Conservation (phyloP, 352 stramenopile species). For the Poterioochromonas sp. region DNA sequence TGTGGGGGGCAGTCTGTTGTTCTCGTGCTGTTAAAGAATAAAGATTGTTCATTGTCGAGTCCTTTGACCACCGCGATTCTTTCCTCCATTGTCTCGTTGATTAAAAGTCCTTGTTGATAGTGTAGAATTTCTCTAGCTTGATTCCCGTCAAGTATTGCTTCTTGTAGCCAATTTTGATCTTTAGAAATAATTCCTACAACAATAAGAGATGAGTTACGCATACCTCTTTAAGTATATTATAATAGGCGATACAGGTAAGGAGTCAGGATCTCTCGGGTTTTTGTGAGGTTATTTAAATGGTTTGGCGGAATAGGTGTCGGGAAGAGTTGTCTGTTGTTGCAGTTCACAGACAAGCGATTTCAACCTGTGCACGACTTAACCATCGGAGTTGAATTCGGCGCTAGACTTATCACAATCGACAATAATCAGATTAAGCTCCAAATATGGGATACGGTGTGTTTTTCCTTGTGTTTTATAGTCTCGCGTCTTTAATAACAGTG, state of each 20-base stretch:
- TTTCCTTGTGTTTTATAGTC: not conserved
- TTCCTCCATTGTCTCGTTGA: too few species aligned
- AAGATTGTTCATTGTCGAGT: too few species aligned
- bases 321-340: constrained; percentile 98
- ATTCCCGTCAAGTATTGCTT: too few species aligned
- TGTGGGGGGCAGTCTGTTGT: too few species aligned
- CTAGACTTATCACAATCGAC: constrained; percentile 96
- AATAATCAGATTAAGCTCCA: constrained; percentile 95
- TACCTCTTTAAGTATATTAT: constrained; percentile 97
- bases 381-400: constrained; percentile 97
- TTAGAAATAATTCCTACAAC: not conserved
- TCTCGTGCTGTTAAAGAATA: too few species aligned
- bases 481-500: not conserved
- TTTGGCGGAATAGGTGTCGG: constrained; percentile 73
- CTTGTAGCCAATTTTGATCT: too few species aligned
- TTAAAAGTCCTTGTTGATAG: too few species aligned
- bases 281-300: constrained; percentile 11
- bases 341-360: constrained; percentile 99
- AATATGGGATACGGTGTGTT: constrained; percentile 87
- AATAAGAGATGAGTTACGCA: constrained; percentile 69
- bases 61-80: too few species aligned
- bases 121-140: too few species aligned
- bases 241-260: constrained; percentile 91
- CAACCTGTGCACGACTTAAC: constrained; percentile 98
- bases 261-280: not conserved